A percentile compares a stretch with the other conserved stretches of the same genome.
Evolutionary conservation across 1,284 basidiomycete species (phyloP).

Genomic region (Cutaneotrichosporon cyanovorans): DNA sequence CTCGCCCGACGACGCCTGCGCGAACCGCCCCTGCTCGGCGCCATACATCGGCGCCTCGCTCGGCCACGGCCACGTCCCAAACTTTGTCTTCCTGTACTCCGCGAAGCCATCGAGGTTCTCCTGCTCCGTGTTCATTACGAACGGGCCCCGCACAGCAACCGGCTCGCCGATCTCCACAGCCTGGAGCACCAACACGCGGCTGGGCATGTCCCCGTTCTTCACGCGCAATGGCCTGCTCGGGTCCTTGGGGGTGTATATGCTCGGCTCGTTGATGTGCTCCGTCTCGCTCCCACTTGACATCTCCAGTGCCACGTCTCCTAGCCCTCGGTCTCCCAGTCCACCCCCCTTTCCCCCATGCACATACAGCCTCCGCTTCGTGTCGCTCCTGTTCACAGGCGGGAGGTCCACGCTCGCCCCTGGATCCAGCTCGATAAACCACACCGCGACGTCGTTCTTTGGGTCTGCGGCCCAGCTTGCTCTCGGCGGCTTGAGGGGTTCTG

Average conservation of each 20-base stretch:
- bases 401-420: constrained; percentile 4
- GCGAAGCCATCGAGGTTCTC: constrained; percentile 9
- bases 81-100: constrained; percentile 15
- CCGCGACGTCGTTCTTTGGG: constrained; percentile 6
- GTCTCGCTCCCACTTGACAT: too few relatives aligned
- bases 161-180: constrained; percentile 11
- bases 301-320: too few relatives aligned
- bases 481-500: constrained; percentile 6
- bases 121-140: constrained; percentile 15
- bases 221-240: not conserved
- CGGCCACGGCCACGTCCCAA: constrained; percentile 14
- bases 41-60: constrained; percentile 4
- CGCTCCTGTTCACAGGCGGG: not conserved
- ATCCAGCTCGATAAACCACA: constrained; percentile 12
- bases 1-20: not conserved
- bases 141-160: constrained; percentile 12
- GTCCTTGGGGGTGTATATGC: not conserved
- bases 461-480: constrained; percentile 2
- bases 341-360: constrained; percentile 2
- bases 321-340: too few relatives aligned
- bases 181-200: constrained; percentile 13
- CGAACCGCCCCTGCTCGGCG: constrained; percentile 8
- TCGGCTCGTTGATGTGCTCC: constrained; percentile 1
- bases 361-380: constrained; percentile 12
- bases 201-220: constrained; percentile 1